phyloP scores from a whole-genome alignment of 169 alveolate genomes.

The Plasmodium gallinaceum region DNA sequence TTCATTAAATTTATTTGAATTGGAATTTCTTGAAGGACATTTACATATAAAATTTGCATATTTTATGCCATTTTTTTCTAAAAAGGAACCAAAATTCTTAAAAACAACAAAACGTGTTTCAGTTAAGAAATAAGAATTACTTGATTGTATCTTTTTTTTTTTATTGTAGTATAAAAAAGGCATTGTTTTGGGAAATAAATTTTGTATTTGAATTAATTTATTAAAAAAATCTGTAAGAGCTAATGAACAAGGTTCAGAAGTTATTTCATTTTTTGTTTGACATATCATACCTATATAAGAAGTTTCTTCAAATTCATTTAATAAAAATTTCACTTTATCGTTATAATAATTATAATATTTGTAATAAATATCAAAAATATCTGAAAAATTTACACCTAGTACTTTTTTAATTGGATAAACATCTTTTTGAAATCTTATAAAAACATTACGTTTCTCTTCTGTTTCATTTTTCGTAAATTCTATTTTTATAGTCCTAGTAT shows the following conservation, averaged over 20 bases:
- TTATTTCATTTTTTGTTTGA: constrained; percentile 15
- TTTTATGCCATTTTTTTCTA: constrained; percentile 25
- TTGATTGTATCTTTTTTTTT: background rate
- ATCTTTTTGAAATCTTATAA: constrained; percentile 33
- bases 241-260: constrained; percentile 4
- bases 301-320: constrained; percentile 48
- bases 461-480: constrained; percentile 8
- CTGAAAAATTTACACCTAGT: constrained; percentile 32
- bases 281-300: constrained; percentile 50
- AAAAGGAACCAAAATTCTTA: constrained; percentile 4
- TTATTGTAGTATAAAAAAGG: constrained; percentile 13
- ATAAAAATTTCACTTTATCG: constrained; percentile 16
- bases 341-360: constrained; percentile 31
- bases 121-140: background rate
- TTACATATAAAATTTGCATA: constrained; percentile 24
- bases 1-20: constrained; percentile 1
- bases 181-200: background rate
- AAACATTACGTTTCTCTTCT: background rate
- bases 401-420: constrained; percentile 12
- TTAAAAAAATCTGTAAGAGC: background rate
- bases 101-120: constrained; percentile 44
- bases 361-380: constrained; percentile 26
- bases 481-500: constrained; percentile 26
- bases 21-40: background rate
- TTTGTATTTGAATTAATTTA: background rate